phyloP scores from a whole-genome alignment of 768 basidiomycete genomes.

The Hygrocybe punicea region DNA sequence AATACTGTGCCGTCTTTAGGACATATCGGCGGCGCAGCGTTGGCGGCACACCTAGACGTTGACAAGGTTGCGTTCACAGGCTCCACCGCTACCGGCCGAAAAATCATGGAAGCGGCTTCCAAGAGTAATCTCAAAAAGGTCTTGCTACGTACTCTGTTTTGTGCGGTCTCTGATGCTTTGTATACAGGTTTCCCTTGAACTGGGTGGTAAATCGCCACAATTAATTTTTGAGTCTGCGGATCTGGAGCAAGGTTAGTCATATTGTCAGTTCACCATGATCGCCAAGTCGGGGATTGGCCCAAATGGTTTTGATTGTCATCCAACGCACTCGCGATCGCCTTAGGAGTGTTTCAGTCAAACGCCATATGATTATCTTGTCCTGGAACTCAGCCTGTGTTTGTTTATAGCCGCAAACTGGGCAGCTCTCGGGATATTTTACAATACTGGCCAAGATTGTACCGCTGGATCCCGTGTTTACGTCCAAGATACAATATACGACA shows the following conservation, averaged over 20 bases:
- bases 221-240: conserved; percentile 90
- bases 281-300: not conserved
- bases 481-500: conserved; percentile 83
- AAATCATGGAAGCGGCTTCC: conserved; percentile 88
- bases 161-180: conserved; percentile 1
- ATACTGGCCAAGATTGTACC: conserved; percentile 90
- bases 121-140: conserved; percentile 94
- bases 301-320: too few species aligned
- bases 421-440: conserved; percentile 81
- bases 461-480: conserved; percentile 89
- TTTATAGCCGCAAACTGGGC: conserved; percentile 76
- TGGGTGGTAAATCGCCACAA: conserved; percentile 90
- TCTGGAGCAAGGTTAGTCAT: conserved; percentile 70
- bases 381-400: not conserved
- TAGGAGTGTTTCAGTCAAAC: too few species aligned
- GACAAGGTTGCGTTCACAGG: conserved; percentile 97
- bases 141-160: not conserved
- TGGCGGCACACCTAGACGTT: conserved; percentile 77
- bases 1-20: conserved; percentile 87
- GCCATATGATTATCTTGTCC: too few species aligned
- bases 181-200: conserved; percentile 77
- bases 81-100: conserved; percentile 83
- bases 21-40: conserved; percentile 75
- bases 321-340: too few species aligned
- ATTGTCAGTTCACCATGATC: not conserved